phyloP scores from a whole-genome alignment of 352 stramenopile genomes.

The Discostella stelligera region DNA sequence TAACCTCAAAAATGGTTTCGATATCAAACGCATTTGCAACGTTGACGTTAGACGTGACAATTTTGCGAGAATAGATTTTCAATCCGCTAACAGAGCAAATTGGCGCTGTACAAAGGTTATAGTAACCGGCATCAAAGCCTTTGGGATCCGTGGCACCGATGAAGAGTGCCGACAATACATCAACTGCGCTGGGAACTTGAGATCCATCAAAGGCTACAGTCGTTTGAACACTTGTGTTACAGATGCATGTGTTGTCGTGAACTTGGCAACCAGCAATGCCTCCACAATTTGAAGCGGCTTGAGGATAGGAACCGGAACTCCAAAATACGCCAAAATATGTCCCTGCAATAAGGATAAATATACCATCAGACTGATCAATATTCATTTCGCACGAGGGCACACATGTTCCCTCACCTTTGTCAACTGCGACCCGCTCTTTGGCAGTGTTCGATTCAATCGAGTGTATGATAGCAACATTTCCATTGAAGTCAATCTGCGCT shows the following conservation, averaged over 20 bases:
- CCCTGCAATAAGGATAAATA: constrained; percentile 10
- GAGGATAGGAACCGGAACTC: constrained; percentile 32
- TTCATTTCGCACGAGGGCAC: neutral
- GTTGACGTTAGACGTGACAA: constrained; percentile 15
- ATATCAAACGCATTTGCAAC: constrained; percentile 29
- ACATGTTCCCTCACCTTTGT: constrained; percentile 23
- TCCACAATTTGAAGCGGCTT: constrained; percentile 22
- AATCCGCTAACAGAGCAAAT: constrained; percentile 11
- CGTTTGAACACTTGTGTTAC: constrained; percentile 20
- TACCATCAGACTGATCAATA: neutral
- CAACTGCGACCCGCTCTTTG: constrained; percentile 35
- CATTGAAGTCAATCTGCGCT: constrained; percentile 40
- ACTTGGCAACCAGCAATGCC: constrained; percentile 27
- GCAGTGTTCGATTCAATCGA: constrained; percentile 20
- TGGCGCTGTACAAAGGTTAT: constrained; percentile 27
- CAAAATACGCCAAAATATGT: constrained; percentile 53
- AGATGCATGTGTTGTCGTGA: constrained; percentile 37
- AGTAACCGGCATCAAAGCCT: constrained; percentile 17
- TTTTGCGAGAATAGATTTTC: constrained; percentile 23
- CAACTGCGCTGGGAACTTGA: constrained; percentile 8
- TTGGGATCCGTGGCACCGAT: constrained; percentile 31
- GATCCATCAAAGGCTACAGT: constrained; percentile 28
- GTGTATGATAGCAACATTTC: constrained; percentile 53
- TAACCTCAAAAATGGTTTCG: constrained; percentile 40
- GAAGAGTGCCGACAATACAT: constrained; percentile 19